Evolutionary conservation across 495 filamentous ascomycete genomes (phyloP).

Genomic region (Usnea hakonensis): DNA sequence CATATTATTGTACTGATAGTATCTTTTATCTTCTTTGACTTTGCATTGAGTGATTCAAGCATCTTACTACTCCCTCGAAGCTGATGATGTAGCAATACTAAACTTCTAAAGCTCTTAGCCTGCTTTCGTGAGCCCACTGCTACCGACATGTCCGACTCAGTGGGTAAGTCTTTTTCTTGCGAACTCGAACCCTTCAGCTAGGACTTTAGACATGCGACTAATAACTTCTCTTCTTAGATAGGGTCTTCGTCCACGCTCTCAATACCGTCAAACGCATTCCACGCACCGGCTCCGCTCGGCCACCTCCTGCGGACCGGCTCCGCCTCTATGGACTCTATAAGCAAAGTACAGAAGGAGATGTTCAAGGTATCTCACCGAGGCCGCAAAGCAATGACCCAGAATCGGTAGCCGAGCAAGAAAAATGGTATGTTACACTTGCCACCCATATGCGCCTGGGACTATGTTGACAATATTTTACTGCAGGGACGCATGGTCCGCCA

Average conservation of each 20-base stretch:
- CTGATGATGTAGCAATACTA: neutral
- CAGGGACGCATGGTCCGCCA: constrained; percentile 85
- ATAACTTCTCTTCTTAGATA: constrained; percentile 48
- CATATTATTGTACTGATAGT: neutral
- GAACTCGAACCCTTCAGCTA: neutral
- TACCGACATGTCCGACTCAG: constrained; percentile 47
- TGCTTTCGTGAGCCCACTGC: neutral
- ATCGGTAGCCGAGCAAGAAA: constrained; percentile 49
- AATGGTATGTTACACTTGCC: constrained; percentile 42
- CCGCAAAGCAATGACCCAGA: constrained; percentile 53
- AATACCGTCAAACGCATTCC: constrained; percentile 97
- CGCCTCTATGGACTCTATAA: constrained; percentile 97
- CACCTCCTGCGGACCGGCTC: constrained; percentile 75
- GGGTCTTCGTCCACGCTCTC: constrained; percentile 96
- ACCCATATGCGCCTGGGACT: neutral
- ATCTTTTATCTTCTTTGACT: neutral
- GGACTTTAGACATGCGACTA: neutral
- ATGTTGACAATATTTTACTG: neutral
- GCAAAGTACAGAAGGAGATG: constrained; percentile 96
- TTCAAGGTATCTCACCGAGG: constrained; percentile 82
- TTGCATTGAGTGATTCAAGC: neutral
- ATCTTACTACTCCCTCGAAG: neutral
- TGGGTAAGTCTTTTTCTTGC: constrained; percentile 35
- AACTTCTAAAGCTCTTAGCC: neutral
- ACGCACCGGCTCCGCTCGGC: constrained; percentile 80